Percentiles rank a stretch among this genome's conserved stretches.
These are phyloP conservation scores for Cetradonia linearis DNA, from an alignment of 495 filamentous ascomycete genomes.

Conservation along the genomic window DNA sequence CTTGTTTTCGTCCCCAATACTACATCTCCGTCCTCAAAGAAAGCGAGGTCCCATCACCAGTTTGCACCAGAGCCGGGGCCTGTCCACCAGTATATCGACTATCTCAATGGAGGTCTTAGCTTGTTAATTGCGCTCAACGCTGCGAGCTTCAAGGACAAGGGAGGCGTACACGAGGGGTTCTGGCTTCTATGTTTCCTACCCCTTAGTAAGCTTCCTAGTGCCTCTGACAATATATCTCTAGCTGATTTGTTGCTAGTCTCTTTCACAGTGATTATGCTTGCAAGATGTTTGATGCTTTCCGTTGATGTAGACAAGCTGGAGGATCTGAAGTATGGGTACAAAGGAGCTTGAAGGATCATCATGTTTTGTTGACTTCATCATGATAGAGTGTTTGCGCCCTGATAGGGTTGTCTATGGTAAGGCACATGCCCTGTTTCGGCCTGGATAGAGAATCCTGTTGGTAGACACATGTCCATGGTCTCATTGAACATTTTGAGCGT, in stretches of 20 bases:
- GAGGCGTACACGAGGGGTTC: constrained; percentile 22
- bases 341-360: constrained; percentile 34
- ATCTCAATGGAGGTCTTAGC: constrained; percentile 22
- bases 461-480: constrained; percentile 55
- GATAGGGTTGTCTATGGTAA: not conserved
- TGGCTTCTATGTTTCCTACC: constrained; percentile 26
- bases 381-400: not conserved
- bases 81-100: constrained; percentile 14
- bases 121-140: constrained; percentile 20
- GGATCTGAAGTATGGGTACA: constrained; percentile 41
- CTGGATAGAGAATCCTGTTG: constrained; percentile 10
- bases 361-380: not conserved
- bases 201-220: constrained; percentile 26
- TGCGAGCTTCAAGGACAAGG: constrained; percentile 15
- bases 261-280: constrained; percentile 31
- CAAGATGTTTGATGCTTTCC: constrained; percentile 34
- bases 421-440: not conserved
- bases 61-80: constrained; percentile 15
- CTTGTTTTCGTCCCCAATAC: constrained; percentile 30
- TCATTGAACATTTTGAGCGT: constrained; percentile 65
- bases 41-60: constrained; percentile 16
- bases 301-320: constrained; percentile 40
- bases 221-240: constrained; percentile 24
- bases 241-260: constrained; percentile 28
- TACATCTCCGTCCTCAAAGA: constrained; percentile 16